Percentiles rank a stretch among this genome's conserved stretches.
phyloP scores from a whole-genome alignment of 1,284 basidiomycete genomes.

The Marasmius sp. region DNA sequence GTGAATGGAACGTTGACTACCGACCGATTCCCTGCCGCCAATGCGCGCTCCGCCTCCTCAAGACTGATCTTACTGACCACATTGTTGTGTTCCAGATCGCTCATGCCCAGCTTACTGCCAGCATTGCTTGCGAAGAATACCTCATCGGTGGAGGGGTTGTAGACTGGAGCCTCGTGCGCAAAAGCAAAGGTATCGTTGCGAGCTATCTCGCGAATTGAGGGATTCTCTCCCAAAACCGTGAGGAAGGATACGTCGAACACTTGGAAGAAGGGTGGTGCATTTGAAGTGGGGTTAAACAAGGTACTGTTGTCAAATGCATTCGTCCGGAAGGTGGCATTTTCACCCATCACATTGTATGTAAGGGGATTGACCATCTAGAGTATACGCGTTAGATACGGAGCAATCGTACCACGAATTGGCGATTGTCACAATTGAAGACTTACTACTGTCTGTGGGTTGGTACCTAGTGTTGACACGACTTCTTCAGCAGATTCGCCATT shows the following conservation, averaged over 20 bases:
- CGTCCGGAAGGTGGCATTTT: slow-evolving; percentile 38
- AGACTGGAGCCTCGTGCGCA: slow-evolving; percentile 76
- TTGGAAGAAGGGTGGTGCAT: slow-evolving; percentile 64
- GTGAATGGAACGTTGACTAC: slow-evolving; percentile 56
- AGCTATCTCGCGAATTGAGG: slow-evolving; percentile 59
- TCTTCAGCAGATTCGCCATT: too few relatives aligned
- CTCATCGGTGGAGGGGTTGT: slow-evolving; percentile 37
- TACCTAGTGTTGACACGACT: too few relatives aligned
- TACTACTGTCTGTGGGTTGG: too few relatives aligned
- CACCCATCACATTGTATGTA: slow-evolving; percentile 43
- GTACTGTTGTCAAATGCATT: slow-evolving; percentile 25
- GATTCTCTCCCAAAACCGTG: slow-evolving; percentile 53
- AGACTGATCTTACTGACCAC: slow-evolving; percentile 47
- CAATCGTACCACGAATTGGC: too few relatives aligned
- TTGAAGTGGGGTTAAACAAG: slow-evolving; percentile 43
- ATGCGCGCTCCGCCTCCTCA: slow-evolving; percentile 39
- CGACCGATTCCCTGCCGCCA: slow-evolving; percentile 26
- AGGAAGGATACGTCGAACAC: slow-evolving; percentile 64
- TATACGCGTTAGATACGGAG: too few relatives aligned
- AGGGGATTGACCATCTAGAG: slow-evolving; percentile 40
- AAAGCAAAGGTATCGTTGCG: slow-evolving; percentile 60
- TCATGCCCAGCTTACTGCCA: slow-evolving; percentile 41
- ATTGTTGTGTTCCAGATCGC: slow-evolving; percentile 46
- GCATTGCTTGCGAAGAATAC: slow-evolving; percentile 44
- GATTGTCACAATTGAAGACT: too few relatives aligned